Evolutionary conservation across 1,284 basidiomycete genomes (phyloP).

Genomic region (Ustilago cynodontis): DNA sequence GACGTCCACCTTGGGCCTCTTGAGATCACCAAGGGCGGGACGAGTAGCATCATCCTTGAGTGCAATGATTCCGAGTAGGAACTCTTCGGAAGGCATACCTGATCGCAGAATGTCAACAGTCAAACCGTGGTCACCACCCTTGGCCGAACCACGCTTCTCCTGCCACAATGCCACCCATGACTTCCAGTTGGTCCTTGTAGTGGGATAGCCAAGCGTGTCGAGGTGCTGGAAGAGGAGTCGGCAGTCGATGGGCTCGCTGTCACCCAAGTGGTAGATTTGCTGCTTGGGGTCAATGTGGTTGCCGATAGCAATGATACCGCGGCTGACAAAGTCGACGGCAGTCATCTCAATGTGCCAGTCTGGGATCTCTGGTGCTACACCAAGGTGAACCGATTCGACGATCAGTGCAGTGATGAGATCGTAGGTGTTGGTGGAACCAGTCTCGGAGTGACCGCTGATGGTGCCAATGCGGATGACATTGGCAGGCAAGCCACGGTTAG

Average conservation of each 20-base stretch:
- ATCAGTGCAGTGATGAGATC: slow-evolving; percentile 67
- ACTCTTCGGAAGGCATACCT: slow-evolving; percentile 64
- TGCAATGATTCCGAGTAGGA: slow-evolving; percentile 56
- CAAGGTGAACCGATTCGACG: slow-evolving; percentile 67
- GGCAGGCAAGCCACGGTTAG: slow-evolving; percentile 65
- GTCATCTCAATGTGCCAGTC: slow-evolving; percentile 68
- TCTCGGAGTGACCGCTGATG: slow-evolving; percentile 66
- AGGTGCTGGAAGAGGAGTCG: slow-evolving; percentile 61
- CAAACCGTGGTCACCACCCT: slow-evolving; percentile 54
- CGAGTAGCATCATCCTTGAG: slow-evolving; percentile 66
- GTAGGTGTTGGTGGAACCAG: slow-evolving; percentile 67
- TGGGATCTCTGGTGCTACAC: slow-evolving; percentile 62
- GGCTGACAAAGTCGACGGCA: slow-evolving; percentile 65
- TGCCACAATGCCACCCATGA: slow-evolving; percentile 65
- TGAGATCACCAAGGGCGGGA: slow-evolving; percentile 36
- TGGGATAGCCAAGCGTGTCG: slow-evolving; percentile 62
- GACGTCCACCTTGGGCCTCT: slow-evolving; percentile 62
- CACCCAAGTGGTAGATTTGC: slow-evolving; percentile 65
- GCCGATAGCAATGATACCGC: slow-evolving; percentile 63
- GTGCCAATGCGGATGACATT: slow-evolving; percentile 69
- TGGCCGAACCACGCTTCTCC: slow-evolving; percentile 54
- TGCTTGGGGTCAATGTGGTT: slow-evolving; percentile 58
- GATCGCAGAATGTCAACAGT: slow-evolving; percentile 65
- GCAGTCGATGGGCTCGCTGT: slow-evolving; percentile 61
- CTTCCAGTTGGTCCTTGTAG: slow-evolving; percentile 59